Conservation (phyloP, 306 rosid genomes). For the Crotalaria pallida region DNA sequence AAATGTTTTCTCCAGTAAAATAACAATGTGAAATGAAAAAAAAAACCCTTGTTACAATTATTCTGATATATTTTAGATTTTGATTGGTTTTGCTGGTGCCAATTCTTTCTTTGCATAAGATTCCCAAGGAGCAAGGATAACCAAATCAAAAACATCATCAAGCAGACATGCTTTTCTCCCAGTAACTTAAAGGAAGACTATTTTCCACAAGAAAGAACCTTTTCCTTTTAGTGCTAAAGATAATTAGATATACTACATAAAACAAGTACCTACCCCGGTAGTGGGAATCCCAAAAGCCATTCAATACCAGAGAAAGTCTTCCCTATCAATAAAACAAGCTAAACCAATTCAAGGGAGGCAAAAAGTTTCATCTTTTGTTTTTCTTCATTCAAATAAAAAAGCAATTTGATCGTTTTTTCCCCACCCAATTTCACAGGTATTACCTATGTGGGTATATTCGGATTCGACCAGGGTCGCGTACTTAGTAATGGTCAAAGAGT, state of each 20-base stretch:
- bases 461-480: too few relatives aligned
- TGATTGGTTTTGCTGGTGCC: too few relatives aligned
- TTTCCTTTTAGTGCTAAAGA: conserved; percentile 29
- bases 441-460: too few relatives aligned
- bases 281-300: conserved; percentile 37
- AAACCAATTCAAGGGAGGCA: background rate
- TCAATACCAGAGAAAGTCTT: conserved; percentile 18
- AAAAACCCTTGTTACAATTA: too few relatives aligned
- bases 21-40: too few relatives aligned
- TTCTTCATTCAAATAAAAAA: background rate
- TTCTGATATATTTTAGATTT: too few relatives aligned
- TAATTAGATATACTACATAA: conserved; percentile 19
- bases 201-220: conserved; percentile 37
- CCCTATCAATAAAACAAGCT: conserved; percentile 18
- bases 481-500: too few relatives aligned
- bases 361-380: background rate
- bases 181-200: conserved; percentile 41
- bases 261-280: conserved; percentile 20
- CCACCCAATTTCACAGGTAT: too few relatives aligned
- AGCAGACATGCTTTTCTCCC: conserved; percentile 16
- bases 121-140: conserved; percentile 19
- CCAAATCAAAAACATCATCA: conserved; percentile 15
- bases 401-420: background rate
- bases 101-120: too few relatives aligned
- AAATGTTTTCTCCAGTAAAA: too few relatives aligned